These are phyloP conservation scores for Nectriaceae sp. DNA, from an alignment of 2,329 filamentous ascomycete species.

Conservation along the genomic window DNA sequence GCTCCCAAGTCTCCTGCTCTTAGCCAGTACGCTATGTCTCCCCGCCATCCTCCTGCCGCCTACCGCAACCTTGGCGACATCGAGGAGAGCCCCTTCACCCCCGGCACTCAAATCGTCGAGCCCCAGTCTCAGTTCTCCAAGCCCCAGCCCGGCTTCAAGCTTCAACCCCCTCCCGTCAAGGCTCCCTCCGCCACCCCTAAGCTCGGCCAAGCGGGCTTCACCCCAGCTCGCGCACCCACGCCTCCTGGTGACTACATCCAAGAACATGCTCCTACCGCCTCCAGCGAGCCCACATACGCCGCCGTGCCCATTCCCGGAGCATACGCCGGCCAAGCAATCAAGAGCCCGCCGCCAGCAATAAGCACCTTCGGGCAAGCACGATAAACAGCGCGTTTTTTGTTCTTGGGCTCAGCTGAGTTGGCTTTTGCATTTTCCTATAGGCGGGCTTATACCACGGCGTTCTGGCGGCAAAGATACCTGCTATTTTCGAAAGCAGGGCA, in stretches of 20 bases:
- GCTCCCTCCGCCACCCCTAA: constrained; percentile 78
- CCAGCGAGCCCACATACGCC: constrained; percentile 82
- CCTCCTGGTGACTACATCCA: constrained; percentile 48
- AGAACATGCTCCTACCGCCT: constrained; percentile 68
- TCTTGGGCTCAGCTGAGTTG: constrained; percentile 3
- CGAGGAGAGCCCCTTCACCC: constrained; percentile 53
- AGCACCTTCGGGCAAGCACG: constrained; percentile 43
- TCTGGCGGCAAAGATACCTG: not conserved
- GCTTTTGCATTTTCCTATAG: not conserved
- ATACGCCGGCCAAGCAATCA: constrained; percentile 62
- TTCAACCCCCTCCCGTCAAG: constrained; percentile 81
- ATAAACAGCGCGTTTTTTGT: constrained; percentile 6
- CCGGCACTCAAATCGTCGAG: constrained; percentile 53
- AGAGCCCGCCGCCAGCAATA: constrained; percentile 51
- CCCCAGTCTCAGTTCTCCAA: constrained; percentile 41
- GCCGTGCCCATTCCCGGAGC: constrained; percentile 87
- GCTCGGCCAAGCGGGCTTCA: constrained; percentile 63
- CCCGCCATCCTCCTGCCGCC: constrained; percentile 59
- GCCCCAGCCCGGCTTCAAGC: constrained; percentile 69
- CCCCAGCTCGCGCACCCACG: constrained; percentile 44
- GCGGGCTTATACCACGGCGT: not conserved
- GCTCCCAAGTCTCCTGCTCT: constrained; percentile 63
- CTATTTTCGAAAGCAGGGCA: not conserved
- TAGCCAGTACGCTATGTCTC: constrained; percentile 55
- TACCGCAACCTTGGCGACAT: constrained; percentile 55